Evolutionary conservation across 2,329 filamentous ascomycete species (phyloP).

Genomic region (Zymoseptoria passerinii): DNA sequence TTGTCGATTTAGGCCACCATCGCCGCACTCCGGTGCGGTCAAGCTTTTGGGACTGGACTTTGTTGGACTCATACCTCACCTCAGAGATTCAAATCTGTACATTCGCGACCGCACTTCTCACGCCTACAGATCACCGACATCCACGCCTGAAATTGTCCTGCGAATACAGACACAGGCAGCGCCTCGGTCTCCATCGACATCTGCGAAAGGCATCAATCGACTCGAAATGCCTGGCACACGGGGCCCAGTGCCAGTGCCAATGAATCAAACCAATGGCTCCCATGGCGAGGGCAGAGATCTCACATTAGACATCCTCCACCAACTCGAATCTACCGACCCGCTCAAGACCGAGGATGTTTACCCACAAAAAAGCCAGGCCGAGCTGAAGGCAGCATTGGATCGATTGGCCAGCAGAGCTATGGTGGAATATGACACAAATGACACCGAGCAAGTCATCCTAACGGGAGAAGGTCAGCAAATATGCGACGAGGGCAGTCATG

Average conservation of each 20-base stretch:
- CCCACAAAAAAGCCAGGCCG: conserved; percentile 30
- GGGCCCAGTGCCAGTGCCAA: conserved; percentile 40
- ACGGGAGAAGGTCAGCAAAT: conserved; percentile 79
- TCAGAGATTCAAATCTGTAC: not conserved
- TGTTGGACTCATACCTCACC: not conserved
- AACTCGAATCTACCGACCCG: conserved; percentile 40
- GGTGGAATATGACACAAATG: conserved; percentile 76
- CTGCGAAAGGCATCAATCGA: not conserved
- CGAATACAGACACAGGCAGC: not conserved
- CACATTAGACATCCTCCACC: conserved; percentile 73
- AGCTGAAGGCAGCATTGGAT: conserved; percentile 80
- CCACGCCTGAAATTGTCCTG: not conserved
- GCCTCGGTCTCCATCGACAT: not conserved
- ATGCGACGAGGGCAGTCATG: conserved; percentile 41
- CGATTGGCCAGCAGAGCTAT: conserved; percentile 75
- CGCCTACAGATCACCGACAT: not conserved
- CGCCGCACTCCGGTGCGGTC: not conserved
- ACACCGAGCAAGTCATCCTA: conserved; percentile 66
- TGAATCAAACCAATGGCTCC: conserved; percentile 14
- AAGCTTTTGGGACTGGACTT: not conserved
- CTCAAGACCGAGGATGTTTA: conserved; percentile 27
- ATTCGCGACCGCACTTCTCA: not conserved
- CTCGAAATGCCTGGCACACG: conserved; percentile 24
- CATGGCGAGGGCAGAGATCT: conserved; percentile 42
- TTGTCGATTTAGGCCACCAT: too few relatives aligned